Evolutionary conservation across 2,329 filamentous ascomycete genomes (phyloP).

Genomic region (Pezizomycotina sp.): DNA sequence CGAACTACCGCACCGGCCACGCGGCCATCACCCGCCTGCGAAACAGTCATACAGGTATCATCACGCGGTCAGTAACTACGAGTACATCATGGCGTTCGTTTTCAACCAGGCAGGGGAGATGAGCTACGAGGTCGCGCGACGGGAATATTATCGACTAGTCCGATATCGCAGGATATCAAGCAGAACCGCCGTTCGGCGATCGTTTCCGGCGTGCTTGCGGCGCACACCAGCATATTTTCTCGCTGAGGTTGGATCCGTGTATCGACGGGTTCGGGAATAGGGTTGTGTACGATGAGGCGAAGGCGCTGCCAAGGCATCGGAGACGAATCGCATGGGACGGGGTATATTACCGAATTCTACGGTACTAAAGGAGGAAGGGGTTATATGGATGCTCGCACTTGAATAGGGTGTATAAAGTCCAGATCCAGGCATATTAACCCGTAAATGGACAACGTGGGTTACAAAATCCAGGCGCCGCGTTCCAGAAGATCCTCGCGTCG

Average conservation of each 20-base stretch:
- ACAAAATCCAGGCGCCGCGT: constrained; percentile 41
- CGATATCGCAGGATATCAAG: constrained; percentile 46
- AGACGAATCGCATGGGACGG: too few species aligned
- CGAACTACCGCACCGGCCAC: constrained; percentile 49
- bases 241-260: constrained; percentile 46
- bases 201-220: constrained; percentile 51
- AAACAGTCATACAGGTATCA: constrained; percentile 55
- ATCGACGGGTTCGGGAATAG: constrained; percentile 41
- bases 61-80: constrained; percentile 57
- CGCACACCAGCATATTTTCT: constrained; percentile 64
- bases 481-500: constrained; percentile 41
- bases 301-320: too few species aligned
- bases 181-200: constrained; percentile 51
- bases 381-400: constrained; percentile 34
- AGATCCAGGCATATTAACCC: constrained; percentile 38
- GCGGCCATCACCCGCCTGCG: constrained; percentile 47
- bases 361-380: constrained; percentile 33
- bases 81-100: constrained; percentile 55
- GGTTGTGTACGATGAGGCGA: constrained; percentile 42
- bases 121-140: constrained; percentile 50
- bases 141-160: constrained; percentile 50
- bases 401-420: constrained; percentile 43
- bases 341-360: constrained; percentile 7
- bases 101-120: constrained; percentile 56
- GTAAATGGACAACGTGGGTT: constrained; percentile 39